Base-by-base conservation (phyloP, 371 early-diverging fungal species). In the Apophysomyces ossiformis region DNA sequence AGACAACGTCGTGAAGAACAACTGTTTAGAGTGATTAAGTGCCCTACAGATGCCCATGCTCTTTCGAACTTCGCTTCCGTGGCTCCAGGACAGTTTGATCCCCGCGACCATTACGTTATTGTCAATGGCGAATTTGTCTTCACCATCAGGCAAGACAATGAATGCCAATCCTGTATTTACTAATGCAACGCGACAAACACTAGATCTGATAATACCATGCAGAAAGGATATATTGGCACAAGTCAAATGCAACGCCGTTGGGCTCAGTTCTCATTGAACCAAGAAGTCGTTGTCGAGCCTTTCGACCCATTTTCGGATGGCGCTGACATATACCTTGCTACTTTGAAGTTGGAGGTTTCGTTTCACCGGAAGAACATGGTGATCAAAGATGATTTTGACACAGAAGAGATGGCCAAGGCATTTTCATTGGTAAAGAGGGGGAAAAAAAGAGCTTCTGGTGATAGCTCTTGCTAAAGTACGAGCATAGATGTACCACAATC, bases 221-320 rank as follows among this genome's bases (percentile, higher is more conserved):
- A 78, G n/a, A 64, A 81, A 1, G 91, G 93, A 16, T 77, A 89
- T 45, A 69, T 97, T 11, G 96, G 94, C 6, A 89, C 93, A 15
- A 88, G 91, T 32, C 72, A 76, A 44, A 81, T 90, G 50, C 97
- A 96, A 57, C 89, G 98, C 37, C 85, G 88, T 47, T 97, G 94
- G 93, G 95, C 94, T n/a, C 81, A 82, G 21, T 82, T 95, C 50
- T 92, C 94, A 5, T 71, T 96, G 6, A 87, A 89, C 54, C 89
- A 96, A 77, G 90, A 92, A 38, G 92, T 96, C 4, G 73, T 86
- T 12, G 90, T 94, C 2, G 82, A 82, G n/a, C 90, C 94, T 21
- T 94, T 85, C 63, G 87, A 92, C 73, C 91, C 93, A 1, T 82
- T 79, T 57, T 61, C 75, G 13, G 69, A 76, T 38, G 88, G 88